Evolutionary conservation across 768 basidiomycete species (phyloP).

Genomic region (Tylopilus vinaceipallidus): DNA sequence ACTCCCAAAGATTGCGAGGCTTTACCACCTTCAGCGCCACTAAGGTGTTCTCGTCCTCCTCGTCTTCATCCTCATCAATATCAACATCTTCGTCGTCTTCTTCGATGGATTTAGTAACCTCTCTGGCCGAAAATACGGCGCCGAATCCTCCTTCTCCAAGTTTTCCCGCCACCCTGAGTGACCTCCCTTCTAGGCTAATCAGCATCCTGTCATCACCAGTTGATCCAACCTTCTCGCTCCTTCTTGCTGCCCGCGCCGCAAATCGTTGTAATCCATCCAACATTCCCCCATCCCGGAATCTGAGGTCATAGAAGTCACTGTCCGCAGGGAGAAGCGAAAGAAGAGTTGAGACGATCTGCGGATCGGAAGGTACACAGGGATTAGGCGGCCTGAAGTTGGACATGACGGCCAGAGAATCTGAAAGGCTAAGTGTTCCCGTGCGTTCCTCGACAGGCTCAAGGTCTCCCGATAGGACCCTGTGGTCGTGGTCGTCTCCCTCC

Average conservation of each 20-base stretch:
- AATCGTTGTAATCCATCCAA: conserved; percentile 75
- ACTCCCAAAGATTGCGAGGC: conserved; percentile 92
- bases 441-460: conserved; percentile 49
- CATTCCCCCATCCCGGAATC: conserved; percentile 50
- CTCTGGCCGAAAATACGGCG: conserved; percentile 84
- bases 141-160: conserved; percentile 98
- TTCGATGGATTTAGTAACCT: conserved; percentile 43
- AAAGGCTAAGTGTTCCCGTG: conserved; percentile 62
- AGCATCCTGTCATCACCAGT: conserved; percentile 42
- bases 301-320: conserved; percentile 58
- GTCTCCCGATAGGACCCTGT: conserved; percentile 1
- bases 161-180: conserved; percentile 77
- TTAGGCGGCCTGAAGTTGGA: conserved; percentile 74
- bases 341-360: conserved; percentile 57
- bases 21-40: conserved; percentile 91
- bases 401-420: conserved; percentile 58
- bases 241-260: conserved; percentile 44
- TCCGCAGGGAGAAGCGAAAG: conserved; percentile 64
- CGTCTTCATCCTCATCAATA: conserved; percentile 49
- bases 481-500: conserved; percentile 21
- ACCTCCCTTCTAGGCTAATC: conserved; percentile 59
- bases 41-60: conserved; percentile 52
- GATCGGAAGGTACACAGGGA: conserved; percentile 86
- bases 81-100: conserved; percentile 45
- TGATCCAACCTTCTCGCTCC: conserved; percentile 34